Base-by-base conservation (phyloP, 768 basidiomycete species). In the Mycena vitilis region DNA sequence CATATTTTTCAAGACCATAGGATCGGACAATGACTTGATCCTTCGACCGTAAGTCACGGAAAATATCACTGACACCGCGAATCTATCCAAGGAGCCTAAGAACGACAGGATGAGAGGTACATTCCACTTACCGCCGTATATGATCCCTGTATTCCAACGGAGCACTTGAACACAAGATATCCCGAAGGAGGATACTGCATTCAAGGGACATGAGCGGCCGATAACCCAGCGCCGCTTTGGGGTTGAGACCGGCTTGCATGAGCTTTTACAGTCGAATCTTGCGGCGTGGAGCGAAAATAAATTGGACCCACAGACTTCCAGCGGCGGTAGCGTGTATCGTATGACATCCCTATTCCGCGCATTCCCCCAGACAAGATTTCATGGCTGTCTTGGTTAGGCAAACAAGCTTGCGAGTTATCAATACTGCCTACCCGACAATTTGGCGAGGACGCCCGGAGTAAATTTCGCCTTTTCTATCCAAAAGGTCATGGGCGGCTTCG, bases 361-460 rank as follows among this genome's bases (percentile, higher is more conserved):
- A 80, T 77, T 2, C 77, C 76, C 4, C 75, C 75, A 13, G 78
- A 76, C 38, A 79, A 68, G 22, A 81, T 76, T 55, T 80, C 79
- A 4, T 76, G 73, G 15, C 76, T 79, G 55, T 9, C 54, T 37
- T 16, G 13, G 7, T 8, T 23, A 25, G 44, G 25, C n/a, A 22
- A 25, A 22, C 30, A 3, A n/a, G 15, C 37, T 7, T 23, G 38
- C 2, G 55, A 30, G 12, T n/a, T 4, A n/a, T 15, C 34, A 10
- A 16, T 54, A 1, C 12, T 23, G 7, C 11, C 37, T 53, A 80
- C 79, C 72, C 74, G 67, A 79, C 73, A 45, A 80, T 79, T 42
- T 70, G 76, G 4, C 79, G 70, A 0, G 80, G 80, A 11, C 80
- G 74, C 52, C 78, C 77, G 0, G 80, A 81, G 65, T 79, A 81